Base-by-base conservation (phyloP, 106 monocot genomes). In the Triglochin maritima region DNA sequence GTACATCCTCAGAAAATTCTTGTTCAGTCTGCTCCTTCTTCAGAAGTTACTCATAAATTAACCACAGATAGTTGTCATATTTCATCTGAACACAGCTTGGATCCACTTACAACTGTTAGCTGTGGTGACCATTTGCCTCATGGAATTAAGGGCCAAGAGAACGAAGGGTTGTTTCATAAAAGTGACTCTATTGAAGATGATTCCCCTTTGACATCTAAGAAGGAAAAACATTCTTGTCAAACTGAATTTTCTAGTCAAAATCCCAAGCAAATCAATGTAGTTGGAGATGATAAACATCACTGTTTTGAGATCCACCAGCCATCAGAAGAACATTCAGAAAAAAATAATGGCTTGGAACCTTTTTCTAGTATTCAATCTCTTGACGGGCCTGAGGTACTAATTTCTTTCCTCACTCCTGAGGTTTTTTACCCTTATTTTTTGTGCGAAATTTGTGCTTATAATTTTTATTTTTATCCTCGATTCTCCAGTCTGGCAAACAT, bases 251-350 rank as follows among this genome's bases (percentile, higher is more conserved):
- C 9, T 55, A 46, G 14, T 66, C 7, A 55, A 58, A 60, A 64
- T 64, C 50, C 68, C 7, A 71, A 82, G 64, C 71, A 80, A 45
- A 57, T 7, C 29, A 75, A 14, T 48, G 44, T 63, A 49, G 56
- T 71, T 73, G 71, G 78, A 72, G 82, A 81, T 71, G 79, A 83
- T 70, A 85, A 73, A 72, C 84, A 71, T 67, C 82, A 82, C 47
- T 70, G 78, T 53, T 86, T 83, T 72, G 79, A 81, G 71, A 91
- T 88, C 70, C 74, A 78, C 12, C 72, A 81, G 47, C 6, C 56
- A 52, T 55, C 56, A 59, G 74, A 29, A 29, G 29, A 84, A 65
- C 29, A 29, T 29, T 29, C 29, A 29, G 71, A 72, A 66, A 83
- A 72, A 50, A 79, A 62, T 47, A 71, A 71, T 29, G 29, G 29